Evolutionary conservation across 2,329 filamentous ascomycete species (phyloP), one percentile per base, ranked within the genome.

Genomic region (Cercospora berteroae): DNA sequence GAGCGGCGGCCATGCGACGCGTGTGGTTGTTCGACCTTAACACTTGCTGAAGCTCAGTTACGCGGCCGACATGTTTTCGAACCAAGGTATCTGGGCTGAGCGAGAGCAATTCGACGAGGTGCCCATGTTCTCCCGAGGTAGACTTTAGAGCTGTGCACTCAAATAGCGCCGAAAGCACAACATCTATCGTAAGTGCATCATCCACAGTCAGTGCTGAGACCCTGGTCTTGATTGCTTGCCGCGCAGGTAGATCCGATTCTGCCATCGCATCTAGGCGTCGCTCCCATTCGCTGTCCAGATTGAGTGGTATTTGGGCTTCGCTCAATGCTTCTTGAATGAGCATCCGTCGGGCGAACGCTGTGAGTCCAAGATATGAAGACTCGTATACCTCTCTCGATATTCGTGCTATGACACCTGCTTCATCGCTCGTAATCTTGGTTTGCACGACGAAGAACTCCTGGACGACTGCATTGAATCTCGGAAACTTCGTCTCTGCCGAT

Each of bases 201-300:
- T 79, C 23, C 77, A 75, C 58, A 10, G 50, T 27, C 25, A 60
- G n/a, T 44, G 13, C 25, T 25, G 59, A 56, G 18, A 90, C 74
- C 69, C 89, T 87, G 0, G 76, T 74, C 64, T 84, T 85, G 64
- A 93, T 83, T 5, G 84, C 83, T 27, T 84, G 79, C 48, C 92
- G 85, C 10, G 88, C 87, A 56, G 84, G 81, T 66, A 90, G 84
- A 74, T 94, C 90, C 5, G 89, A 91, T 48, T 88, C 85, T 31
- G 95, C 83, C 6, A 90, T 84, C 1, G 88, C 87, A 71, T 94
- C 90, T 2, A 98, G 83, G 71, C 90, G 90, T 56, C 89, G 85
- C 76, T 93, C 90, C 95, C 95, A 98, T 69, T 94, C 91, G 56
- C 90, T 88, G 72, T 94, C 90, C 25, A 85, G 77, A 3, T 78